Evolutionary conservation across 345 rosid genomes (phyloP).

Genomic region (Gynandropsis gynandra): DNA sequence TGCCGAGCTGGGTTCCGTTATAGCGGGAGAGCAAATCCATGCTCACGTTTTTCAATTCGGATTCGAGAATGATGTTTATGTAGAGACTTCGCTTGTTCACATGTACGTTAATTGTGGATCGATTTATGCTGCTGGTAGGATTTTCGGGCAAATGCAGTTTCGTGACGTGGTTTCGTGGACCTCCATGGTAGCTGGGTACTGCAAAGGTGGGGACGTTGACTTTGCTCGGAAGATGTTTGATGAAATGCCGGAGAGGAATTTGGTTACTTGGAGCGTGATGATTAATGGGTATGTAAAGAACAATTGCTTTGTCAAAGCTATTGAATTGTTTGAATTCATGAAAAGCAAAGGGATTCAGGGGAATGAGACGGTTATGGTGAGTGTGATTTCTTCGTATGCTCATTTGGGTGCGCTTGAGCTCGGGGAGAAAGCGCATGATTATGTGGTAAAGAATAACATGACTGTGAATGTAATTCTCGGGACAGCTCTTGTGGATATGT

Average conservation of each 20-base stretch:
- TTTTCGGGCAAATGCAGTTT: slow-evolving; percentile 31
- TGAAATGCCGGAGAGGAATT: slow-evolving; percentile 61
- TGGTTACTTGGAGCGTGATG: slow-evolving; percentile 73
- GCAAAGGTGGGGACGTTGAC: slow-evolving; percentile 35
- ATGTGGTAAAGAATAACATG: slow-evolving; percentile 35
- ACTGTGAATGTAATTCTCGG: slow-evolving; percentile 50
- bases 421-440: slow-evolving; percentile 54
- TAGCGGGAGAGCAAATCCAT: slow-evolving; percentile 53
- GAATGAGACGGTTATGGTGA: slow-evolving; percentile 63
- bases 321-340: slow-evolving; percentile 45
- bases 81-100: slow-evolving; percentile 55
- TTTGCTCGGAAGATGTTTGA: slow-evolving; percentile 61
- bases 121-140: slow-evolving; percentile 36
- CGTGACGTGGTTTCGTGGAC: slow-evolving; percentile 70
- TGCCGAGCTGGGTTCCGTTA: slow-evolving; percentile 31
- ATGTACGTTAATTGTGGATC: slow-evolving; percentile 54
- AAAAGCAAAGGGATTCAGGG: slow-evolving; percentile 39
- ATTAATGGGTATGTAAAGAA: slow-evolving; percentile 55
- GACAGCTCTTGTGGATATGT: slow-evolving; percentile 68
- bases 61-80: slow-evolving; percentile 43
- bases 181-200: slow-evolving; percentile 50
- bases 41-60: slow-evolving; percentile 46
- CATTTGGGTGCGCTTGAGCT: slow-evolving; percentile 54
- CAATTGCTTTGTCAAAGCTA: slow-evolving; percentile 35
- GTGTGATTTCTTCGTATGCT: slow-evolving; percentile 63